Evolutionary conservation across 148 eudicot species (phyloP), one percentile per base, ranked within the genome.

Genomic region (Vaccinium vitisidaea): DNA sequence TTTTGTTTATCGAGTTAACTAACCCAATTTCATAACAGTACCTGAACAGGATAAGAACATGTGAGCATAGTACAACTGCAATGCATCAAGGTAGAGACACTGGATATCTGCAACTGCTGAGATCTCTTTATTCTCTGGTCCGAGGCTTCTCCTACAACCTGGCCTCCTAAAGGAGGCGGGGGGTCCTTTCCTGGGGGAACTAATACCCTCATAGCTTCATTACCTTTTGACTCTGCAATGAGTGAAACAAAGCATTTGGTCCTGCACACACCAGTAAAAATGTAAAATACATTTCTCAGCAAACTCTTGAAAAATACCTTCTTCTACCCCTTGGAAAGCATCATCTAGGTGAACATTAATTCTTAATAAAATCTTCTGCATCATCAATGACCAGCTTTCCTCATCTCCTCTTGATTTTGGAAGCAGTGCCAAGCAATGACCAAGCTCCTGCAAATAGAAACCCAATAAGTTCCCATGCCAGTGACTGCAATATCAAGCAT

Each of bases 341-440:
- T 90, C 94, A 87, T 90, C 91, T 80, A 97, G 86, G 83, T 92
- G 93, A 84, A 71, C 46, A 85, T 87, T 89, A 74, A 94, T 71
- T 36, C 92, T 86, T 19, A 93, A 71, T 84, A 95, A 86, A 81
- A 97, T 86, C 89, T 94, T 97, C 83, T 91, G 92, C 92, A 97
- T 91, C 98, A 97, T 88, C 87, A 91, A 82, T 48, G 87, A 90
- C 98, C 98, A 95, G 91, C 96, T 95, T 59, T 90, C 93, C 87
- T 86, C 96, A 84, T 94, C 98, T 86, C 98, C 98, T 85, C 82
- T 92, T 82, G 98, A 91, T 87, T 91, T 95, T 74, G 99, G 98
- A 89, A 97, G 98, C 84, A 88, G 86, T 56, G 98, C 94, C 86
- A 97, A 89, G 89, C 94, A 93, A 87, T 83, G 89, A 70, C 93